phyloP scores from a whole-genome alignment of 169 alveolate genomes.

The Cyclospora cayetanensis region DNA sequence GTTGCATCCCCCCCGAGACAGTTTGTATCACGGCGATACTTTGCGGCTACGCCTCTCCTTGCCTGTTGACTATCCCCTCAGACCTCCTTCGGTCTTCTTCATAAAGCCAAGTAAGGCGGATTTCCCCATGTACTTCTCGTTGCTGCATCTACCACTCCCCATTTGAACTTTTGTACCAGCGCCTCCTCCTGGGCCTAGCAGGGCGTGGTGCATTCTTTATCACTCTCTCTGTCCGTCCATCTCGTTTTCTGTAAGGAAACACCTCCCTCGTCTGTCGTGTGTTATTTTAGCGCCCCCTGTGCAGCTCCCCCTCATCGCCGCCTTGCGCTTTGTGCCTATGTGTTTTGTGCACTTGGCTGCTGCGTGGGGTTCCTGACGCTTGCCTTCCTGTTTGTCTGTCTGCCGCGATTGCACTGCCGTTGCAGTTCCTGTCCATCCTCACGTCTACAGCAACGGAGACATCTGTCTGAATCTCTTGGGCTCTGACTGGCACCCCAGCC shows the following conservation, averaged over 20 bases:
- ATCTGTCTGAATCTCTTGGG: conserved; percentile 86
- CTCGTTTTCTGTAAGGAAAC: not conserved
- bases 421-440: conserved; percentile 87
- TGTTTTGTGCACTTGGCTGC: not conserved
- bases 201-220: not conserved
- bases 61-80: conserved; percentile 87
- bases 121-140: not conserved
- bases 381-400: not conserved
- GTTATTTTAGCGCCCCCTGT: not conserved
- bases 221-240: not conserved
- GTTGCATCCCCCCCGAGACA: conserved; percentile 82
- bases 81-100: conserved; percentile 86
- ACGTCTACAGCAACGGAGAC: conserved; percentile 89
- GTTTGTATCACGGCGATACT: conserved; percentile 82
- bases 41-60: conserved; percentile 82
- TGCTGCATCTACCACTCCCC: not conserved
- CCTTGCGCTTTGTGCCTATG: not conserved
- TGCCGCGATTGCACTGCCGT: not conserved
- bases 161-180: not conserved
- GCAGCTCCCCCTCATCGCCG: no score
- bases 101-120: conserved; percentile 78
- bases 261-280: not conserved
- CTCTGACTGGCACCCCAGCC: conserved; percentile 85
- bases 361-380: not conserved
- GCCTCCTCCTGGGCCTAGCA: no score